Evolutionary conservation across 2,329 filamentous ascomycete species (phyloP).

Genomic region (Ophiosphaerella herpotricha): DNA sequence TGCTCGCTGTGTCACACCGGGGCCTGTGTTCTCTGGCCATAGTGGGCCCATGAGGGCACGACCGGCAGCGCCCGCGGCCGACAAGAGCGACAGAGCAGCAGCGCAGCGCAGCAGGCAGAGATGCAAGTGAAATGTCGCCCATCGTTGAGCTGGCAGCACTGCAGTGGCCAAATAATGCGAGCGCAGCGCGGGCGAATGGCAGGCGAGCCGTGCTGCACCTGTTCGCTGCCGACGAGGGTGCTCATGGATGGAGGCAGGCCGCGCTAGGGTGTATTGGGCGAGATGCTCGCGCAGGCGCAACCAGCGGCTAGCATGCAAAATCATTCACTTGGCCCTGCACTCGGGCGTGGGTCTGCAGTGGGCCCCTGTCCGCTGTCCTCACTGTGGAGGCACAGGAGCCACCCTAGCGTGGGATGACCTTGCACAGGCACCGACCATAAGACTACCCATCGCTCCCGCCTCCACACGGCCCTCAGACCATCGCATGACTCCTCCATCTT

Average conservation of each 20-base stretch:
- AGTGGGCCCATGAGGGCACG: conserved; percentile 16
- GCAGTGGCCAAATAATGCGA: conserved; percentile 19
- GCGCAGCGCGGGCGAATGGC: conserved; percentile 21
- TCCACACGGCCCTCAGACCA: conserved; percentile 29
- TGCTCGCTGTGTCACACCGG: conserved; percentile 21
- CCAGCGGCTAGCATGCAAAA: conserved; percentile 20
- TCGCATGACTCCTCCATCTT: conserved; percentile 24
- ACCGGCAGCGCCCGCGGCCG: conserved; percentile 10
- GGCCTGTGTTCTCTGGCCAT: not conserved
- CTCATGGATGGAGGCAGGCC: conserved; percentile 9
- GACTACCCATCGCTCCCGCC: conserved; percentile 34
- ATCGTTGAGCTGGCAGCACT: conserved; percentile 18
- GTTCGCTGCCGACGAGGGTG: conserved; percentile 16
- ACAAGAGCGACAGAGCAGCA: conserved; percentile 3
- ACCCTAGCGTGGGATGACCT: conserved; percentile 24
- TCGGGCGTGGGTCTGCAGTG: conserved; percentile 6
- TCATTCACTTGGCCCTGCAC: conserved; percentile 17
- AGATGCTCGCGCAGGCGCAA: conserved; percentile 9
- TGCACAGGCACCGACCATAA: conserved; percentile 26
- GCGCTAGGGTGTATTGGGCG: conserved; percentile 12
- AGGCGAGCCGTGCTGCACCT: conserved; percentile 19
- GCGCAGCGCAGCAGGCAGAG: not conserved
- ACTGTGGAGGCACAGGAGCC: conserved; percentile 12
- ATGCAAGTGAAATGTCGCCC: conserved; percentile 2
- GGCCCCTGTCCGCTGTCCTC: conserved; percentile 14